phyloP scores from a whole-genome alignment of 352 stramenopile species.

The Globisporangium echinulatum region DNA sequence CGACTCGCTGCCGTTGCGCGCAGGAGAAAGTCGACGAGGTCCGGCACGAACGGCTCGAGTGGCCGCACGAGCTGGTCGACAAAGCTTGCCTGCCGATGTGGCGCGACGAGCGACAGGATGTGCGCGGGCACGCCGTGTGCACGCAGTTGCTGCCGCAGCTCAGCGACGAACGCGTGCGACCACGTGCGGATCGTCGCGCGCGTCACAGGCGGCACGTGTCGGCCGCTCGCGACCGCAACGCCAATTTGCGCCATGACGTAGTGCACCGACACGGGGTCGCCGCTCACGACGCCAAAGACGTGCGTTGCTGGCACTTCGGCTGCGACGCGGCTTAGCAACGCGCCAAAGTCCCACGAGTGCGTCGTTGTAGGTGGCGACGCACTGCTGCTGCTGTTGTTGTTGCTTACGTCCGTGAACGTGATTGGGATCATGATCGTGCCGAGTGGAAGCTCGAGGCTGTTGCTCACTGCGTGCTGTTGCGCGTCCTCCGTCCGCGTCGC shows the following conservation, averaged over 20 bases:
- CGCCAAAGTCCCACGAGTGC: slow-evolving; percentile 49
- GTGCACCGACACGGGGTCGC: slow-evolving; percentile 41
- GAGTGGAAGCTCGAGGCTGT: slow-evolving; percentile 16
- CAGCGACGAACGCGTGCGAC: slow-evolving; percentile 35
- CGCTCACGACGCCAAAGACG: slow-evolving; percentile 47
- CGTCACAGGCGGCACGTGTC: slow-evolving; percentile 55
- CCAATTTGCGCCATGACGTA: slow-evolving; percentile 51
- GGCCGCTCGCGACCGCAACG: slow-evolving; percentile 47
- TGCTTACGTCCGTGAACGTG: slow-evolving; percentile 30
- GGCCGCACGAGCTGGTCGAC: slow-evolving; percentile 37
- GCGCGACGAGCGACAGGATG: slow-evolving; percentile 26
- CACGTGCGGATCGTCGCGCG: slow-evolving; percentile 48
- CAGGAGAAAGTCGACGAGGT: slow-evolving; percentile 51
- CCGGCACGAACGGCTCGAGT: slow-evolving; percentile 50
- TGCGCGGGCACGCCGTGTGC: slow-evolving; percentile 24
- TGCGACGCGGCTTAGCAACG: slow-evolving; percentile 40
- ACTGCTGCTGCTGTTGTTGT: background rate
- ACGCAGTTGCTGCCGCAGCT: slow-evolving; percentile 40
- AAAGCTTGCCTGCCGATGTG: slow-evolving; percentile 20
- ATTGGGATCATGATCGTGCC: slow-evolving; percentile 55
- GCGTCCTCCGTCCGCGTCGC: background rate
- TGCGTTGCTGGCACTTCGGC: slow-evolving; percentile 39
- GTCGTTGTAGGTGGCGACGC: slow-evolving; percentile 22
- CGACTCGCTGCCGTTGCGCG: slow-evolving; percentile 55
- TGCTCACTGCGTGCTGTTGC: too few relatives aligned